phyloP scores from a whole-genome alignment of 306 rosid genomes.

The Chamaecrista fasciculata region DNA sequence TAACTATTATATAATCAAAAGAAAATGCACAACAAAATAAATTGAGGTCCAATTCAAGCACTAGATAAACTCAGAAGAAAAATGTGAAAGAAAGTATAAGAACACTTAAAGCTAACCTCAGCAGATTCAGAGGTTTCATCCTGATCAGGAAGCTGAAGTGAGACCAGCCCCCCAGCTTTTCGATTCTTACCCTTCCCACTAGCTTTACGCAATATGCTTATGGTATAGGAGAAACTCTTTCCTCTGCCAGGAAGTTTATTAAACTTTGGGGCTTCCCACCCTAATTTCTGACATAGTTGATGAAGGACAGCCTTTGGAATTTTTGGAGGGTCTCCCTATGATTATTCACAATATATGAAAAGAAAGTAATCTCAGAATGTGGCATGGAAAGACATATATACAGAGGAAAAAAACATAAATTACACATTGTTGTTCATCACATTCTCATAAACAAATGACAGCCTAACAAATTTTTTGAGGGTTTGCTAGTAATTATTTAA shows the following conservation, averaged over 20 bases:
- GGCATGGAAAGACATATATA: conserved; percentile 7
- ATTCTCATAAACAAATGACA: conserved; percentile 20
- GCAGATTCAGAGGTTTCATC: conserved; percentile 63
- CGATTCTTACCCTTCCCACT: conserved; percentile 96
- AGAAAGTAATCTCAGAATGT: conserved; percentile 14
- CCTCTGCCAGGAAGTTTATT: conserved; percentile 66
- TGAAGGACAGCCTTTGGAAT: conserved; percentile 95
- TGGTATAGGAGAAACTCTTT: conserved; percentile 56
- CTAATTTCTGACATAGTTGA: conserved; percentile 91
- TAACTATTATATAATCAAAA: no score
- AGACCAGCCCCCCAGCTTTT: conserved; percentile 84
- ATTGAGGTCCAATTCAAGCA: background rate
- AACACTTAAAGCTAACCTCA: conserved; percentile 55
- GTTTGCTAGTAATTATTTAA: conserved; percentile 57
- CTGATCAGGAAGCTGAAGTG: conserved; percentile 83
- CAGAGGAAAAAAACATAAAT: conserved; percentile 2
- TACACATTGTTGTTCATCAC: background rate
- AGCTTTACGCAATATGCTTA: conserved; percentile 78
- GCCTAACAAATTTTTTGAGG: conserved; percentile 86
- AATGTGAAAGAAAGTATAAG: conserved; percentile 11
- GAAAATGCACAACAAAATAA: background rate
- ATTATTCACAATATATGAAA: conserved; percentile 24
- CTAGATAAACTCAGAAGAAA: background rate
- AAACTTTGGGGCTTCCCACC: conserved; percentile 97
- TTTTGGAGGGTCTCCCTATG: conserved; percentile 79